phyloP scores from a whole-genome alignment of 2,329 filamentous ascomycete genomes.

The Ophiocordyceps australis region DNA sequence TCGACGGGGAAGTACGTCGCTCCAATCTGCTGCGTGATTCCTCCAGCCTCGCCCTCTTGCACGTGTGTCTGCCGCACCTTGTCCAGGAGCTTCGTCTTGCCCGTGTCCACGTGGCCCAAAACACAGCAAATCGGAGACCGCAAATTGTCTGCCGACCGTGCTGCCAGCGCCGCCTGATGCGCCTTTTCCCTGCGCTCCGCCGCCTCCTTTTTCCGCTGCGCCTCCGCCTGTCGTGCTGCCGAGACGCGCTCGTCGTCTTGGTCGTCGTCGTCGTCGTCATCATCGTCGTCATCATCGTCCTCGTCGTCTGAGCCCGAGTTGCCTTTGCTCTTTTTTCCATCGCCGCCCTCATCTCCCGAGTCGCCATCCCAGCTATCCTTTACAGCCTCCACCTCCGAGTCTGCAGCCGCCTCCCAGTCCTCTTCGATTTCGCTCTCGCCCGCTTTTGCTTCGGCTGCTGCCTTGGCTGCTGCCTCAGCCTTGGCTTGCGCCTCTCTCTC shows the following conservation, averaged over 20 bases:
- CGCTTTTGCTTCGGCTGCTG: constrained; percentile 33
- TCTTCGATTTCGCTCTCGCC: constrained; percentile 48
- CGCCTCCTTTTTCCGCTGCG: constrained; percentile 70
- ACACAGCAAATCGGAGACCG: constrained; percentile 99
- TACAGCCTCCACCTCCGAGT: constrained; percentile 51
- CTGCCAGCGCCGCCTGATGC: constrained; percentile 79
- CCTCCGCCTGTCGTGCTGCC: constrained; percentile 55
- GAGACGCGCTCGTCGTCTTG: constrained; percentile 56
- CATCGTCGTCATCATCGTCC: constrained; percentile 9
- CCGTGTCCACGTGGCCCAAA: constrained; percentile 98
- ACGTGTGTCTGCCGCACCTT: constrained; percentile 98
- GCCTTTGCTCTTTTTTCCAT: constrained; percentile 12
- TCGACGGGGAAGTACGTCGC: constrained; percentile 97
- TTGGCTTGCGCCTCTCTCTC: constrained; percentile 39
- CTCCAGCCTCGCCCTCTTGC: constrained; percentile 95
- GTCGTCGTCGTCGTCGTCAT: constrained; percentile 26
- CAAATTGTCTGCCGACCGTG: constrained; percentile 82
- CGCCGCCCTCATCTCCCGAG: constrained; percentile 48
- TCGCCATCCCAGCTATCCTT: constrained; percentile 95
- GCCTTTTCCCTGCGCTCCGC: constrained; percentile 77
- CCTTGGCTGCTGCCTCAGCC: constrained; percentile 36
- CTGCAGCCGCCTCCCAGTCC: constrained; percentile 78
- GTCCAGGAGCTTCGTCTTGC: constrained; percentile 97
- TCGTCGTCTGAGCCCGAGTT: constrained; percentile 21
- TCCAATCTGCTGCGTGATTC: constrained; percentile 99